Conservation (phyloP, 1,284 basidiomycete species). For the Melampsora larici-populina region DNA sequence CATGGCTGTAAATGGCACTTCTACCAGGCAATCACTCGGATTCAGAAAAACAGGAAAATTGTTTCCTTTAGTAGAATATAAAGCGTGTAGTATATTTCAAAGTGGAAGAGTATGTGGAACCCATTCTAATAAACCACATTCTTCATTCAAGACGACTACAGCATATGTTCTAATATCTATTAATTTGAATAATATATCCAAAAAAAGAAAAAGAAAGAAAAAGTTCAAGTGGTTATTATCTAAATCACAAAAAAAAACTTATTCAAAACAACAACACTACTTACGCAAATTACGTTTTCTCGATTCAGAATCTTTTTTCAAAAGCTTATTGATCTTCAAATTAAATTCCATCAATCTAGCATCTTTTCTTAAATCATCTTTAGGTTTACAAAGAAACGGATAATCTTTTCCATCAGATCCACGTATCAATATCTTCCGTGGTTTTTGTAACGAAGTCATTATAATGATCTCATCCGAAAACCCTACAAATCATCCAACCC, state of each 20-base stretch:
- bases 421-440: conserved; percentile 81
- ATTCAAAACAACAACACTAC: too few species aligned
- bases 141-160: conserved; percentile 92
- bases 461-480: conserved; percentile 80
- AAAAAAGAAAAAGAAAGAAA: too few species aligned
- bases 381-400: conserved; percentile 93
- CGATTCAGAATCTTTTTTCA: conserved; percentile 78
- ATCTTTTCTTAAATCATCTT: conserved; percentile 96
- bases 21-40: too few species aligned
- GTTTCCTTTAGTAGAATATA: conserved; percentile 69
- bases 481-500: conserved; percentile 59
- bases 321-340: conserved; percentile 92
- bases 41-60: too few species aligned
- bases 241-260: too few species aligned
- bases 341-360: conserved; percentile 98
- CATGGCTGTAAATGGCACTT: too few species aligned
- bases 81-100: conserved; percentile 70
- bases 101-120: conserved; percentile 88
- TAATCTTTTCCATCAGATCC: conserved; percentile 81
- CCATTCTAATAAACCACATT: conserved; percentile 98
- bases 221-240: too few species aligned
- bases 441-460: conserved; percentile 89
- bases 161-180: conserved; percentile 92
- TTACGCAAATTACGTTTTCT: conserved; percentile 79
- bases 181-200: conserved; percentile 12